Base-by-base conservation (phyloP, 2,329 filamentous ascomycete genomes). In the Capronia coronata region DNA sequence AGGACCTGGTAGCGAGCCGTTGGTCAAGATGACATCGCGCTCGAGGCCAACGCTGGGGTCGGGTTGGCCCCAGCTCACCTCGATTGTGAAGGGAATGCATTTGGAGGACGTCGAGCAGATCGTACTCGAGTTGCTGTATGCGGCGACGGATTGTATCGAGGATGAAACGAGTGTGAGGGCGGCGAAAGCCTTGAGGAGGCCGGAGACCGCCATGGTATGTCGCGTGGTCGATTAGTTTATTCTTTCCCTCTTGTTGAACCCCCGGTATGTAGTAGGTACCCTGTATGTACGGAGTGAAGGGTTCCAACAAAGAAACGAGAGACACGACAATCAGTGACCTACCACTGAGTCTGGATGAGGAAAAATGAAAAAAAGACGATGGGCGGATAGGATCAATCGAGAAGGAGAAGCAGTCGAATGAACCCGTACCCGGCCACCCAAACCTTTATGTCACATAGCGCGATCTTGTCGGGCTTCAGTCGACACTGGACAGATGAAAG, bases 1-100 rank as follows among this genome's bases (percentile, higher is more conserved):
- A 4, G 86, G 86, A 0, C 86, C 76, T 0, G 87, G 87, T 66
- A 86, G 89, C 62, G 84, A 73, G 29, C 81, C 80, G 62, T 91
- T 88, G 67, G 88, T 85, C 30, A 83, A 78, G 45, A 88, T 77
- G 71, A 84, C 64, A 16, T 72, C 68, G n/a, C 77, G 69, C 21
- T 68, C 69, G 19, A 63, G 57, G 50, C 71, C 63, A 21, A 51
- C 54, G n/a, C 73, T 75, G 64, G 63, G 59, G 14, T 66, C 65
- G 52, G 67, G 62, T 0, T 64, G 62, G 30, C 62, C 62, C 64
- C 64, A 67, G 35, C 64, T 66, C 11, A 69, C 48, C 6, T 61
- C 65, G 19, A 67, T 54, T 30, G 62, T 57, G 52, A 67, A 67
- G 3, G 56, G 56, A 34, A 57, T 40, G 40, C 54, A 56, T 48